These are phyloP conservation scores for Hypoxylon sp. DNA, from an alignment of 2,329 filamentous ascomycete species.

Conservation along the genomic window DNA sequence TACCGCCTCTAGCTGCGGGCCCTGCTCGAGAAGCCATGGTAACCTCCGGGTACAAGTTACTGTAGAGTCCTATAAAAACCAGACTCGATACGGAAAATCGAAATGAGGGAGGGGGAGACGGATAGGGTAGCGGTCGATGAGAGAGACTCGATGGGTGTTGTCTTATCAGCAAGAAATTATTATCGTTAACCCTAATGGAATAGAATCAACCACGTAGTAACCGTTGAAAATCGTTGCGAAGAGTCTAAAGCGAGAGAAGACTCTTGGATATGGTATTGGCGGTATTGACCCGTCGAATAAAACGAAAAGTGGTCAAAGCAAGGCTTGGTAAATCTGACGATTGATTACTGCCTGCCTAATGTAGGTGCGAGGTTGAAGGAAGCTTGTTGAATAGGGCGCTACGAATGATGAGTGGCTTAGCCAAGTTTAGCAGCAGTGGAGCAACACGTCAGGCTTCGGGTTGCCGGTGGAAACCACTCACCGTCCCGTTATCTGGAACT, in stretches of 20 bases:
- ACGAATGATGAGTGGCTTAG: constrained; percentile 41
- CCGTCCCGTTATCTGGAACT: constrained; percentile 11
- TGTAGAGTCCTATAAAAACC: constrained; percentile 5
- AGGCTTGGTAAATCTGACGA: constrained; percentile 31
- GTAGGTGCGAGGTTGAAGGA: constrained; percentile 35
- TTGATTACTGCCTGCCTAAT: constrained; percentile 40
- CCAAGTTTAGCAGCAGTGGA: constrained; percentile 33
- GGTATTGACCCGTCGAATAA: constrained; percentile 7
- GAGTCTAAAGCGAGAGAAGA: neutral
- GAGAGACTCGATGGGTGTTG: constrained; percentile 40
- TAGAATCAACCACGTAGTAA: constrained; percentile 23
- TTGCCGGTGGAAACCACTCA: constrained; percentile 27
- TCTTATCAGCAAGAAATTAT: constrained; percentile 47
- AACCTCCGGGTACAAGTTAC: constrained; percentile 47
- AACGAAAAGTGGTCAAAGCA: constrained; percentile 12
- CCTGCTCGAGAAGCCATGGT: constrained; percentile 88
- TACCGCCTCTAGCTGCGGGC: constrained; percentile 71
- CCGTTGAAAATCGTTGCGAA: constrained; percentile 12
- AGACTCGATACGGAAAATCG: constrained; percentile 17
- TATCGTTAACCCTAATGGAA: constrained; percentile 27
- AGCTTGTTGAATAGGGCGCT: constrained; percentile 37
- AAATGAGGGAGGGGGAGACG: constrained; percentile 16
- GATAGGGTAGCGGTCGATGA: constrained; percentile 22
- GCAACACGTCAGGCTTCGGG: constrained; percentile 45
- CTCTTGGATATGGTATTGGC: constrained; percentile 10